Base-by-base conservation (phyloP, 2,329 filamentous ascomycete genomes). In the Plenodomus lindquistii region DNA sequence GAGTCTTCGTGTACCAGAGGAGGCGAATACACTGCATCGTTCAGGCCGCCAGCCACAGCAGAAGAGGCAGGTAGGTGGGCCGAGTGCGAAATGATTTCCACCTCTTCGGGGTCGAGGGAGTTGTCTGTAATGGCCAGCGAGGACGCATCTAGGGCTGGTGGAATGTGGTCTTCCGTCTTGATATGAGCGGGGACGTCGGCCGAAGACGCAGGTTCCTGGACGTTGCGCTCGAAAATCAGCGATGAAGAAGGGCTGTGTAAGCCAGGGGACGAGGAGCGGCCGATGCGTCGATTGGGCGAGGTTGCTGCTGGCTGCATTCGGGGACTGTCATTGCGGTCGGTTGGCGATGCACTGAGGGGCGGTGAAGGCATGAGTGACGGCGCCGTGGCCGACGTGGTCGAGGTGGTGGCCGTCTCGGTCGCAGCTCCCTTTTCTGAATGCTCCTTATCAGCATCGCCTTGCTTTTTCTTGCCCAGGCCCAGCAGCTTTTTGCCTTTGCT, bases 121-220 rank as follows among this genome's bases (percentile, higher is more conserved):
- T 85, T 79, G 73, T 96, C 91, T 11, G 93, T 97, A 65, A 97
- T 96, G 48, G 92, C 91, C 63, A 92, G 85, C 36, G 91, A 95
- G 2, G 91, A 93, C 42, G 93, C 93, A 70, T 96, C 91, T 40
- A 97, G 80, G 11, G 95, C 92, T 0, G 93, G 84, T 7, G 93
- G 93, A 59, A 97, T 97, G 69, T 92, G 84, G 75, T 97, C 92
- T 72, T 97, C 93, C 7, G 91, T 96, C 62, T 92, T 85, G 63
- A 97, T 96, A 67, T 97, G 93, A 7, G 89, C 86, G 2, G 93
- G 93, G 53, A 97, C 94, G n/a, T 90, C 89, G 1, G 89, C 86
- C 2, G 89, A 93, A 52, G 82, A 85, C 51, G 91, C 87, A 8
- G 65, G 64, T 48, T 97, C 92, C 73, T 97, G 93, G 19, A 97